Conservation (phyloP, 192 early-diverging fungal genomes). For the Funneliformis geosporum region DNA sequence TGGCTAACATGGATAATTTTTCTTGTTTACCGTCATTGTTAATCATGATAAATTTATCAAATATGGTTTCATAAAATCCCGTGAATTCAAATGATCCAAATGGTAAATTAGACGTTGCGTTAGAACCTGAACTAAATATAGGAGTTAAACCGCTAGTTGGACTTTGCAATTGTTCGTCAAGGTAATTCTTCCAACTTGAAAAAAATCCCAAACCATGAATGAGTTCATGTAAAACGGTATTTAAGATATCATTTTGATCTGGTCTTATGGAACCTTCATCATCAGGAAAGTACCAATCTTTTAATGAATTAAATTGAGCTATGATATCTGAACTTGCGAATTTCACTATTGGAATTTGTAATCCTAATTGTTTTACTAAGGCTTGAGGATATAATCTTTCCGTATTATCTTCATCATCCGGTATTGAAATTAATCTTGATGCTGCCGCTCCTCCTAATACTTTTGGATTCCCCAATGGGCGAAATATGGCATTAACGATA, state of each 20-base stretch:
- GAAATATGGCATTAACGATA: not conserved
- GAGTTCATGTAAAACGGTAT: not conserved
- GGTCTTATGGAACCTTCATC: not conserved
- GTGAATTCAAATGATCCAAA: not conserved
- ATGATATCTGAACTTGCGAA: not conserved
- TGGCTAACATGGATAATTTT: not conserved
- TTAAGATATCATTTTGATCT: not conserved
- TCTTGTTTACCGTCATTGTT: not conserved
- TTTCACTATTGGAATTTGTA: not conserved
- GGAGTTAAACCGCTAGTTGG: not conserved
- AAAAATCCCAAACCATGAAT: not conserved
- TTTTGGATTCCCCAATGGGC: not conserved
- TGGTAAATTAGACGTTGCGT: not conserved
- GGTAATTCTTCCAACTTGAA: not conserved
- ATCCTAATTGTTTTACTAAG: constrained; percentile 37
- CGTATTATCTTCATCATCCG: constrained; percentile 38
- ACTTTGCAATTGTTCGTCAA: not conserved
- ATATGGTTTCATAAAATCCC: not conserved
- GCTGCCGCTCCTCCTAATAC: constrained; percentile 23
- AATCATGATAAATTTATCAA: not conserved
- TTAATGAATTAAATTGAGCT: not conserved
- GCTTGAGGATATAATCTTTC: constrained; percentile 46
- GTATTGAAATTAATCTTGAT: constrained; percentile 33
- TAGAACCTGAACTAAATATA: not conserved
- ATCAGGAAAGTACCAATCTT: not conserved